Evolutionary conservation across 2,329 filamentous ascomycete genomes (phyloP).

Genomic region (Fusarium piperis): DNA sequence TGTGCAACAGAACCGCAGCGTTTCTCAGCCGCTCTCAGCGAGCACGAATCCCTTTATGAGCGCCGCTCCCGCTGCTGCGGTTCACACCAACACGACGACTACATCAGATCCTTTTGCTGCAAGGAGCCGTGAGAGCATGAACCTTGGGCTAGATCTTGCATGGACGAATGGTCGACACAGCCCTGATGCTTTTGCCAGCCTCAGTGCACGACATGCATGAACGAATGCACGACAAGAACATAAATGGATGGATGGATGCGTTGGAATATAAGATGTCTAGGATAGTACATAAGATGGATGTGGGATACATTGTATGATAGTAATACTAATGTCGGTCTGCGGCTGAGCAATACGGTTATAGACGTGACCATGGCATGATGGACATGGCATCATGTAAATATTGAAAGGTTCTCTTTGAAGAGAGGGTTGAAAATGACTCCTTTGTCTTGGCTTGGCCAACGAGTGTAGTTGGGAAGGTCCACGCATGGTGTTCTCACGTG

Average conservation of each 20-base stretch:
- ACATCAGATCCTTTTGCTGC: slow-evolving; percentile 56
- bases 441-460: background rate
- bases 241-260: background rate
- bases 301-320: slow-evolving; percentile 40
- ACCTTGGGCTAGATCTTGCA: slow-evolving; percentile 69
- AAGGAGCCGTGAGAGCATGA: slow-evolving; percentile 76
- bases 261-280: slow-evolving; percentile 29
- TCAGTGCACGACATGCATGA: slow-evolving; percentile 70
- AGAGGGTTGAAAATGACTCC: background rate
- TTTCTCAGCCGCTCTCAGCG: slow-evolving; percentile 50
- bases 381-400: background rate
- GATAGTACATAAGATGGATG: slow-evolving; percentile 37
- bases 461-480: slow-evolving; percentile 1
- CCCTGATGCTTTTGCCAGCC: slow-evolving; percentile 80
- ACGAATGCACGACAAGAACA: slow-evolving; percentile 38
- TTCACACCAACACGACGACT: slow-evolving; percentile 35
- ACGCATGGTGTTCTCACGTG: slow-evolving; percentile 2
- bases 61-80: slow-evolving; percentile 35
- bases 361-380: background rate
- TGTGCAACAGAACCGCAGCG: slow-evolving; percentile 38
- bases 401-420: background rate
- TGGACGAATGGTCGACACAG: slow-evolving; percentile 78
- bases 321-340: slow-evolving; percentile 41
- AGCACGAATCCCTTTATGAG: slow-evolving; percentile 68
- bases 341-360: slow-evolving; percentile 10